phyloP scores from a whole-genome alignment of 1,284 basidiomycete species.

The Cryptococcus sp. region DNA sequence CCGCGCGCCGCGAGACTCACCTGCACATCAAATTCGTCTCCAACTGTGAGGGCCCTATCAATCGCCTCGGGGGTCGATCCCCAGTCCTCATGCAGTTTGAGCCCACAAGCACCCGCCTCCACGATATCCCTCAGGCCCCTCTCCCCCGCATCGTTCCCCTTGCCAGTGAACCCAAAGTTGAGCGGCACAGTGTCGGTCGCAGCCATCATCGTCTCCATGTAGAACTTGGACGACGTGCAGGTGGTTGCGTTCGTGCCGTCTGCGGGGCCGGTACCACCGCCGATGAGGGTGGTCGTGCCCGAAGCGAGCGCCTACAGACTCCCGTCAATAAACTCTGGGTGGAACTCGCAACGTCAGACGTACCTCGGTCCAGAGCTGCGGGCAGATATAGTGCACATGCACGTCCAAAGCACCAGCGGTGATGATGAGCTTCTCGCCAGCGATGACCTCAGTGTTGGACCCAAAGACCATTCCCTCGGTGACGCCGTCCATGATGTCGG shows the following conservation, averaged over 20 bases:
- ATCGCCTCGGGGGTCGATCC: conserved; percentile 87
- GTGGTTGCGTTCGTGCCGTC: conserved; percentile 91
- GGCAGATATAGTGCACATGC: conserved; percentile 91
- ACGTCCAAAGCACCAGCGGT: conserved; percentile 92
- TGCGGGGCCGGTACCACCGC: conserved; percentile 89
- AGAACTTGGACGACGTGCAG: conserved; percentile 84
- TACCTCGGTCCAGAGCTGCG: conserved; percentile 74
- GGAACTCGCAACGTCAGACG: neutral
- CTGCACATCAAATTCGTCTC: conserved; percentile 92
- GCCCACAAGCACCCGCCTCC: conserved; percentile 78
- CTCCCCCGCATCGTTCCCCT: conserved; percentile 85
- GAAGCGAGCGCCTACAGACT: conserved; percentile 51
- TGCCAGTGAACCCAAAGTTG: conserved; percentile 91
- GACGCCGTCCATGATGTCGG: conserved; percentile 85
- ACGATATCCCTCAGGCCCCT: conserved; percentile 74
- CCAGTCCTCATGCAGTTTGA: conserved; percentile 99
- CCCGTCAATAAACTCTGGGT: neutral
- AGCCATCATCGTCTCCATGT: conserved; percentile 80
- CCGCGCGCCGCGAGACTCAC: conserved; percentile 46
- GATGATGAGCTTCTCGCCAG: conserved; percentile 88
- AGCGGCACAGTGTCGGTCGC: conserved; percentile 85
- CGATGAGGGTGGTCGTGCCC: conserved; percentile 80
- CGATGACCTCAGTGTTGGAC: conserved; percentile 87
- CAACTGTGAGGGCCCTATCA: conserved; percentile 72
- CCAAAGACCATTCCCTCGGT: conserved; percentile 73